A percentile compares a stretch with the other conserved stretches of the same genome.
Conservation (phyloP, 192 early-diverging fungal genomes). For the Cladochytrium replicatum region DNA sequence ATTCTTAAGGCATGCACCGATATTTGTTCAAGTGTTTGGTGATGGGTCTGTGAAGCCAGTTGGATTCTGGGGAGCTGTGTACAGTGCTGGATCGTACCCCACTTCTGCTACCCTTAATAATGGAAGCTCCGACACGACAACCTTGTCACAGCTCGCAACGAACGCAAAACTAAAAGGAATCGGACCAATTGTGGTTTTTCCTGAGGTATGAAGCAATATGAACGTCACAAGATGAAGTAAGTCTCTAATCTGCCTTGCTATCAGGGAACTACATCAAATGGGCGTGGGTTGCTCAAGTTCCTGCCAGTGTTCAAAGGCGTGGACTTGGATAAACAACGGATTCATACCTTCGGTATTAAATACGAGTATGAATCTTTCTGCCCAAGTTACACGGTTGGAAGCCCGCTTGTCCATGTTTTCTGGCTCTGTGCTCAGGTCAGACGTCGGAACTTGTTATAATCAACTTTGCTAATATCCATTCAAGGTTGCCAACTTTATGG, state of each 20-base stretch:
- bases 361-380: constrained; percentile 55
- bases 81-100: constrained; percentile 32
- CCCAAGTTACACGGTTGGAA: constrained; percentile 56
- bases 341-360: constrained; percentile 57
- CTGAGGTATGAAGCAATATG: constrained; percentile 42
- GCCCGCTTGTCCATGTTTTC: constrained; percentile 36
- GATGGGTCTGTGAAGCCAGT: constrained; percentile 41
- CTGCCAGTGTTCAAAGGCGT: constrained; percentile 57
- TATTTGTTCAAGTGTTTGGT: constrained; percentile 46
- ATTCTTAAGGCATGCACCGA: constrained; percentile 46
- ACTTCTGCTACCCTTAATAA: not conserved
- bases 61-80: constrained; percentile 47
- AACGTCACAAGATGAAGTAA: constrained; percentile 19
- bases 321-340: constrained; percentile 39
- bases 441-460: not conserved
- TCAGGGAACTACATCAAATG: constrained; percentile 75
- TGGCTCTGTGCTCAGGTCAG: constrained; percentile 48
- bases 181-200: constrained; percentile 58
- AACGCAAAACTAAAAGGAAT: constrained; percentile 15
- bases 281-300: constrained; percentile 71
- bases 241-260: constrained; percentile 3
- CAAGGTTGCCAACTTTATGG: constrained; percentile 39
- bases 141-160: not conserved
- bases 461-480: constrained; percentile 14
- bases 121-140: not conserved